Evolutionary conservation across 176 grass and related monocot genomes (phyloP).

Genomic region (Ensete glaucum): DNA sequence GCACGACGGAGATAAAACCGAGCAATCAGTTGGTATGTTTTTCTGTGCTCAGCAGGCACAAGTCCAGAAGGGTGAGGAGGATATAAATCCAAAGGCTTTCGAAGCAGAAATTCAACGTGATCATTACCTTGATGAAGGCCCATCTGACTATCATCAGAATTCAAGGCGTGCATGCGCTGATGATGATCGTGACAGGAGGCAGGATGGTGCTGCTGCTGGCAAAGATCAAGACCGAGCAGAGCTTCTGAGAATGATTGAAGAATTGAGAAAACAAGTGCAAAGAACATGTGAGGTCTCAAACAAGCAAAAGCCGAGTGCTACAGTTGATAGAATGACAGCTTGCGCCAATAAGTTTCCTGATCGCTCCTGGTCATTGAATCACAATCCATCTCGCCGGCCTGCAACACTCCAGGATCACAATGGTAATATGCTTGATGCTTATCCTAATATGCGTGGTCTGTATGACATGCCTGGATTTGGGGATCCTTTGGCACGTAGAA

Average conservation of each 20-base stretch:
- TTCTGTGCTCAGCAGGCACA: not conserved
- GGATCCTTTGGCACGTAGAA: constrained; percentile 21
- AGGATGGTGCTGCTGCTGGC: constrained; percentile 36
- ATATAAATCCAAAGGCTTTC: not conserved
- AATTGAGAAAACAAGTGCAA: constrained; percentile 78
- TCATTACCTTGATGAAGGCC: constrained; percentile 27
- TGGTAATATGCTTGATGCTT: constrained; percentile 30
- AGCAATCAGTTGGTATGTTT: constrained; percentile 1
- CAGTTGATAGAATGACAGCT: constrained; percentile 20
- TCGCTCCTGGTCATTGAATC: constrained; percentile 30
- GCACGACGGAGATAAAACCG: constrained; percentile 14
- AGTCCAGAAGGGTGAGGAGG: constrained; percentile 5
- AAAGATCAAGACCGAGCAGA: constrained; percentile 69
- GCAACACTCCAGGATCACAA: constrained; percentile 26
- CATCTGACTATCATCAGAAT: constrained; percentile 26
- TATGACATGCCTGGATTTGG: constrained; percentile 36
- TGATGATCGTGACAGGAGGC: constrained; percentile 16
- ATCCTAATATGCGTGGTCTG: constrained; percentile 29
- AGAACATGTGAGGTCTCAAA: constrained; percentile 48
- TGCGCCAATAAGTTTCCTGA: constrained; percentile 22
- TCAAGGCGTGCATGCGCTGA: constrained; percentile 16
- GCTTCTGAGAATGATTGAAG: constrained; percentile 71
- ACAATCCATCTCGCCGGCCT: constrained; percentile 24
- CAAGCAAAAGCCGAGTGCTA: constrained; percentile 29
- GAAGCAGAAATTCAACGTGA: too few species aligned